Conservation (phyloP, 1,284 basidiomycete genomes). For the Ustilago loliicola region DNA sequence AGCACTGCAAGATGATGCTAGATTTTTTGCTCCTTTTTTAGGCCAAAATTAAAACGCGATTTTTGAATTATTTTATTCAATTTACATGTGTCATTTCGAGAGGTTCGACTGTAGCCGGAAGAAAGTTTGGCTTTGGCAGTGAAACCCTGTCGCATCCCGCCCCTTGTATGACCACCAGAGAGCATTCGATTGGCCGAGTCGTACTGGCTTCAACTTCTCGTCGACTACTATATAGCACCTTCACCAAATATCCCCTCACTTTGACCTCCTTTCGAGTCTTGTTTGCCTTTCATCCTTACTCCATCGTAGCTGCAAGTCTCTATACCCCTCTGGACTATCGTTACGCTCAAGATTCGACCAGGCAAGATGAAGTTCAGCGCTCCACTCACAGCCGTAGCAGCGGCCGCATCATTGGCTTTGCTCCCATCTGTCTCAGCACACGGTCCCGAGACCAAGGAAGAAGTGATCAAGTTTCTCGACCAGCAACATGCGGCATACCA, state of each 20-base stretch:
- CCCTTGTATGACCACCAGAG: conserved; percentile 1
- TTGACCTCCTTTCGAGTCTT: not conserved
- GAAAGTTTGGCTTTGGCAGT: conserved; percentile 23
- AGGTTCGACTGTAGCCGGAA: too few species aligned
- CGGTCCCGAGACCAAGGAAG: conserved; percentile 65
- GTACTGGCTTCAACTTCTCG: not conserved
- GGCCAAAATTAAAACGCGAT: too few species aligned
- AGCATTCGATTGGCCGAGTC: conserved; percentile 4
- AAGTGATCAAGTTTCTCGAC: conserved; percentile 65
- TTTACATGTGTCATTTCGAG: too few species aligned
- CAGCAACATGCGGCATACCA: conserved; percentile 70
- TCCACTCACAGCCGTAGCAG: conserved; percentile 36
- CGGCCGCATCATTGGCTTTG: conserved; percentile 39
- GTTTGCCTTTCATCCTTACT: not conserved
- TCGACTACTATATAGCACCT: conserved; percentile 7
- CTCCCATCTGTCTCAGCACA: conserved; percentile 57
- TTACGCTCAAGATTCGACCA: not conserved
- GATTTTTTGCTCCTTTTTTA: too few species aligned
- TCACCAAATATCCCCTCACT: not conserved
- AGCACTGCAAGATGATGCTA: too few species aligned
- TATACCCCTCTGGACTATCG: not conserved
- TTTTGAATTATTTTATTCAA: too few species aligned
- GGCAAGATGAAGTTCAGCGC: conserved; percentile 46
- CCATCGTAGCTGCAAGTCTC: not conserved
- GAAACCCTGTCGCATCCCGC: not conserved